These are phyloP conservation scores for Tylopilus balloui DNA, from an alignment of 768 basidiomycete species.

Conservation along the genomic window DNA sequence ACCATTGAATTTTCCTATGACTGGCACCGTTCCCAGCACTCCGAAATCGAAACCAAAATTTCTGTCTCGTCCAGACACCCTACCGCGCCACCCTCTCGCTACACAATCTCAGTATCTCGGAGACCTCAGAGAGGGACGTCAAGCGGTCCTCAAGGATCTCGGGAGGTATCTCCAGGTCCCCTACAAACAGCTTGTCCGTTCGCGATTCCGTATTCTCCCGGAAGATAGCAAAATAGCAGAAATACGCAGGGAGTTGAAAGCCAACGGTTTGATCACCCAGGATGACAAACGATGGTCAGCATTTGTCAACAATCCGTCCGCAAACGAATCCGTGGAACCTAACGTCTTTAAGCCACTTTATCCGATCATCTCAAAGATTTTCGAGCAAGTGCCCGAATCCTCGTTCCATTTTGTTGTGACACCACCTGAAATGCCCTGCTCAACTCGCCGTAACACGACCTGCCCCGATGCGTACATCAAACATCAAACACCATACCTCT, in stretches of 20 bases:
- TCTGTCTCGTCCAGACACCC: neutral
- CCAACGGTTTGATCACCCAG: neutral
- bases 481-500: neutral
- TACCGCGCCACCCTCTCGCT: neutral
- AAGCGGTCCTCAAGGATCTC: neutral
- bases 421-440: neutral
- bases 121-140: neutral
- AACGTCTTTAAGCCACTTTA: neutral
- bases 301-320: neutral
- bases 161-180: neutral
- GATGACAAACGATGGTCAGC: neutral
- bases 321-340: neutral
- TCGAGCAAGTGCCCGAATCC: neutral
- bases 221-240: neutral
- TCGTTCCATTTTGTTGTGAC: neutral
- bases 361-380: neutral
- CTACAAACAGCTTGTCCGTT: neutral
- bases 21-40: neutral
- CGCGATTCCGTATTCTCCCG: neutral
- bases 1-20: neutral
- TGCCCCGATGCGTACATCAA: conserved; percentile 1
- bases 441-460: neutral
- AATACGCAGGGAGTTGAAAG: neutral
- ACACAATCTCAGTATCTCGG: neutral
- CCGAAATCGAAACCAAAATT: neutral